Evolutionary conservation across 2,329 filamentous ascomycete genomes (phyloP).

Genomic region (Pyricularia grisea): DNA sequence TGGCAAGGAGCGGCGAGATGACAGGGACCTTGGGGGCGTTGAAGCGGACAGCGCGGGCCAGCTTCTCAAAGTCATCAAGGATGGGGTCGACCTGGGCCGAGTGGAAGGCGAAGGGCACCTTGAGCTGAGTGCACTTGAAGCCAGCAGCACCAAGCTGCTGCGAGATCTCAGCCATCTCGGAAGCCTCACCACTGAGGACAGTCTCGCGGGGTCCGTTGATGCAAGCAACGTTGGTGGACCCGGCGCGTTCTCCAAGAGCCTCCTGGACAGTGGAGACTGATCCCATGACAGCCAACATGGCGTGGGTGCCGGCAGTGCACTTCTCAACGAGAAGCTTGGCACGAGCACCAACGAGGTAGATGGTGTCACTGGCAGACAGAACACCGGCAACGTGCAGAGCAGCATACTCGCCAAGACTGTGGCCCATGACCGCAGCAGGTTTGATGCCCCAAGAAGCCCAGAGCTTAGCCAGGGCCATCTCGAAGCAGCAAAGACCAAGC

Average conservation of each 20-base stretch:
- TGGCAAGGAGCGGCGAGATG: constrained; percentile 57
- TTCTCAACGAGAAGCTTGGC: constrained; percentile 55
- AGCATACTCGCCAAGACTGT: constrained; percentile 66
- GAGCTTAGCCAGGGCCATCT: constrained; percentile 47
- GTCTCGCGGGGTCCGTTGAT: constrained; percentile 68
- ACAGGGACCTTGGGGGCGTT: constrained; percentile 44
- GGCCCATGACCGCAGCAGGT: constrained; percentile 46
- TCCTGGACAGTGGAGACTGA: constrained; percentile 42
- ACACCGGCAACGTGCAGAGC: constrained; percentile 63
- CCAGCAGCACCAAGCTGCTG: constrained; percentile 19
- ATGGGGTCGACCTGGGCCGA: constrained; percentile 45
- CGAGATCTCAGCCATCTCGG: constrained; percentile 34
- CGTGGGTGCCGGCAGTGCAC: constrained; percentile 58
- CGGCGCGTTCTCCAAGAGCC: constrained; percentile 32
- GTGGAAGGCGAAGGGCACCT: constrained; percentile 45
- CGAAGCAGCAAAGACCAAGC: constrained; percentile 42
- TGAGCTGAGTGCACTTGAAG: constrained; percentile 34
- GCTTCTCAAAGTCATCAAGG: constrained; percentile 45
- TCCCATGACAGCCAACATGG: constrained; percentile 41
- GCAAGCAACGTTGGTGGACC: constrained; percentile 50
- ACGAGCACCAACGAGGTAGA: constrained; percentile 61
- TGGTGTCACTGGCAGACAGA: constrained; percentile 59
- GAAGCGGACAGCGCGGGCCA: constrained; percentile 29
- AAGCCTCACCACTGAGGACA: constrained; percentile 47
- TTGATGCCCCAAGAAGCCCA: constrained; percentile 48